phyloP scores from a whole-genome alignment of 1,284 basidiomycete genomes.

The Sutorius eximius region DNA sequence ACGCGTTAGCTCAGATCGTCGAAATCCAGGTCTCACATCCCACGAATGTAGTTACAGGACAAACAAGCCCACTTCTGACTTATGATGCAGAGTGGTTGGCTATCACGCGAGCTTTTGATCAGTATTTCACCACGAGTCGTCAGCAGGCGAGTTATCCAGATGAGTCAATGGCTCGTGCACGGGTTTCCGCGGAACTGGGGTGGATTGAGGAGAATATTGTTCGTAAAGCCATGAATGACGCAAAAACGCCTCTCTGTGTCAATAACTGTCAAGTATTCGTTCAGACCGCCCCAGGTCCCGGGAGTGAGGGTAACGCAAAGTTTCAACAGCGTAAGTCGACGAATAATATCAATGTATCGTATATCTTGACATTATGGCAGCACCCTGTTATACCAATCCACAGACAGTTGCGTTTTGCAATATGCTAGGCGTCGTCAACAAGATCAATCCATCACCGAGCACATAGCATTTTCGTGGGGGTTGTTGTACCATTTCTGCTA shows the following conservation, averaged over 20 bases:
- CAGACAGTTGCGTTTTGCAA: constrained; percentile 88
- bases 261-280: constrained; percentile 70
- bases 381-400: constrained; percentile 66
- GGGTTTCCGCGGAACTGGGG: constrained; percentile 62
- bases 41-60: constrained; percentile 4
- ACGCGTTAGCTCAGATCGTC: constrained; percentile 53
- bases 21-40: constrained; percentile 48
- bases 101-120: constrained; percentile 84
- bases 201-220: constrained; percentile 64
- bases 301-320: constrained; percentile 38
- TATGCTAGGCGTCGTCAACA: constrained; percentile 80
- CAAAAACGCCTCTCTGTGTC: constrained; percentile 24
- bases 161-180: constrained; percentile 52
- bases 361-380: constrained; percentile 13
- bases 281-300: constrained; percentile 70
- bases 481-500: not conserved
- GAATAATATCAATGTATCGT: constrained; percentile 5
- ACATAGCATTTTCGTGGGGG: not conserved
- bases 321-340: constrained; percentile 51
- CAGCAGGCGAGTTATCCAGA: constrained; percentile 60
- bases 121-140: constrained; percentile 62
- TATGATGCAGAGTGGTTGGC: constrained; percentile 95
- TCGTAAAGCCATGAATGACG: constrained; percentile 33
- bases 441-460: constrained; percentile 54
- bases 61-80: constrained; percentile 42